phyloP scores from a whole-genome alignment of 2,329 filamentous ascomycete genomes.

The Pseudogymnoascus sp. region DNA sequence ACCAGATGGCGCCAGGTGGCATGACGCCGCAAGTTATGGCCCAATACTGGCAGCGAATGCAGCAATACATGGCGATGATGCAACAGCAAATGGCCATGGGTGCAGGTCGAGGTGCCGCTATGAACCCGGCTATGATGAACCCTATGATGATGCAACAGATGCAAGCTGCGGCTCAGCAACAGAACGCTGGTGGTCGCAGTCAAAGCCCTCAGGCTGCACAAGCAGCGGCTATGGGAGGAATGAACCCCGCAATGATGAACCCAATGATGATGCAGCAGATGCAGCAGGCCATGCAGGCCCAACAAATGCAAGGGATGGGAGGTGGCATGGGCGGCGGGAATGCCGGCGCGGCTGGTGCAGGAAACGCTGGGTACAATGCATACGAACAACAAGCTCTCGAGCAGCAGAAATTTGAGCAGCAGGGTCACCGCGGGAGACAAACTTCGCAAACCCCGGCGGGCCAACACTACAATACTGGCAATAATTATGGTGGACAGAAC shows the following conservation, averaged over 20 bases:
- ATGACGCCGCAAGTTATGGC: conserved; percentile 98
- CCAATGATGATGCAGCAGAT: conserved; percentile 38
- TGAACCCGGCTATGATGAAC: conserved; percentile 58
- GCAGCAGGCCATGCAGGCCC: conserved; percentile 30
- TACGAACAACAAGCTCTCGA: conserved; percentile 68
- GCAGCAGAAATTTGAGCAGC: conserved; percentile 70
- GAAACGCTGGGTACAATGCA: conserved; percentile 40
- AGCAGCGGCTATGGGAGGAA: conserved; percentile 26
- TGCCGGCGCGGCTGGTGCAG: conserved; percentile 22
- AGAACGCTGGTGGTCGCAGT: conserved; percentile 25
- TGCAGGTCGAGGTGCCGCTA: conserved; percentile 48
- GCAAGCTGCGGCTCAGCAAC: conserved; percentile 47
- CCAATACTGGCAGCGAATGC: conserved; percentile 97
- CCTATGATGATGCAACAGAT: conserved; percentile 68
- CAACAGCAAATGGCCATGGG: conserved; percentile 82
- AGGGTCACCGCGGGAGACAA: conserved; percentile 44
- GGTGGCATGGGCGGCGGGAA: conserved; percentile 27
- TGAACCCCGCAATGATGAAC: conserved; percentile 44
- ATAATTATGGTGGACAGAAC: conserved; percentile 26
- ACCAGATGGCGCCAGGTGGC: conserved; percentile 40
- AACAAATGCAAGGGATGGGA: conserved; percentile 36
- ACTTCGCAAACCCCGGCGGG: conserved; percentile 31
- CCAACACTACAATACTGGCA: conserved; percentile 24
- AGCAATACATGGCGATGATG: conserved; percentile 93
- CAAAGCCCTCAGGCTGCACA: conserved; percentile 25